Conservation (phyloP, 2,329 filamentous ascomycete species). For the Phaeoacremonium minimum region DNA sequence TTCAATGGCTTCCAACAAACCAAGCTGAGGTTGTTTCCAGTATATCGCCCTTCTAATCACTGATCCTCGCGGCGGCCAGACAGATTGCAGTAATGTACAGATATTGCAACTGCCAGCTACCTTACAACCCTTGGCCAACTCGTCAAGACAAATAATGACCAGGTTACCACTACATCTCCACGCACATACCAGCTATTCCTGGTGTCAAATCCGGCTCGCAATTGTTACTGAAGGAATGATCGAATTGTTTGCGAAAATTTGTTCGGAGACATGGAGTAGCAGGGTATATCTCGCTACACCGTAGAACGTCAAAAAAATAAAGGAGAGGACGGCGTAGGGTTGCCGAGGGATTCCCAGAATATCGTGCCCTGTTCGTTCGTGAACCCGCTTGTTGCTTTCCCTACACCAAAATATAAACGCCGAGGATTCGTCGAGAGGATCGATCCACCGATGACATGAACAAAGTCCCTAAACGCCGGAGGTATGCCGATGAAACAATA, state of each 20-base stretch:
- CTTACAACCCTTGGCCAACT: too few relatives aligned
- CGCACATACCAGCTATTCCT: slow-evolving; percentile 8
- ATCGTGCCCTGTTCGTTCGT: slow-evolving; percentile 18
- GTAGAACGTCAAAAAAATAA: slow-evolving; percentile 16
- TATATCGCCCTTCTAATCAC: too few relatives aligned
- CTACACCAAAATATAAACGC: slow-evolving; percentile 9
- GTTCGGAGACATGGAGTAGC: slow-evolving; percentile 6
- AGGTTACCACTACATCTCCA: slow-evolving; percentile 2
- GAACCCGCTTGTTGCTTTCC: slow-evolving; percentile 9
- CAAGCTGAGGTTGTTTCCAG: too few relatives aligned
- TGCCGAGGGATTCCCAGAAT: slow-evolving; percentile 16
- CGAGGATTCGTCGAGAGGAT: slow-evolving; percentile 11
- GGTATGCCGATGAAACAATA: slow-evolving; percentile 28
- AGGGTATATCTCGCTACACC: slow-evolving; percentile 2
- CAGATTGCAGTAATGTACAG: too few relatives aligned
- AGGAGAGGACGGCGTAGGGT: slow-evolving; percentile 36
- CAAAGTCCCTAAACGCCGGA: slow-evolving; percentile 27
- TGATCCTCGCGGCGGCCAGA: too few relatives aligned
- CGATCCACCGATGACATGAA: slow-evolving; percentile 15
- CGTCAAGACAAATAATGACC: background rate
- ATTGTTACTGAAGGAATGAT: too few relatives aligned
- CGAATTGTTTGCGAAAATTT: too few relatives aligned
- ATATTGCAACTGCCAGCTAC: too few relatives aligned
- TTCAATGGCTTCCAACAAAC: too few relatives aligned
- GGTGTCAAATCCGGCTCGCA: too few relatives aligned